Evolutionary conservation across 225 moss, liverwort and hornwort genomes (phyloP).

Genomic region (Marchantia polymorpha): DNA sequence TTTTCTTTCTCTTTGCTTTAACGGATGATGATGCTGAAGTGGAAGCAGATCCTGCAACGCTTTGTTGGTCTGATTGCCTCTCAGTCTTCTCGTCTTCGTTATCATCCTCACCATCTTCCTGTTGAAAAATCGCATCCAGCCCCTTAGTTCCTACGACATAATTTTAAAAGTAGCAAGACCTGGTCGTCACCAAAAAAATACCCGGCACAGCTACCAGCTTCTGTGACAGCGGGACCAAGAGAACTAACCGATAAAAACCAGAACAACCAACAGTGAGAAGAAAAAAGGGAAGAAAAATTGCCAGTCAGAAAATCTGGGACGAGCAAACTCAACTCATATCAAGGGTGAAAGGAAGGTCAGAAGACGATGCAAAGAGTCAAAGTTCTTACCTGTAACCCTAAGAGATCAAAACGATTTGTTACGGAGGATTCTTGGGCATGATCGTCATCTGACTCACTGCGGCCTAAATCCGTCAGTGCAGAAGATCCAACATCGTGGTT

Average conservation of each 20-base stretch:
- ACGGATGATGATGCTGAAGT: constrained; percentile 33
- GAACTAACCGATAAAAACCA: background rate
- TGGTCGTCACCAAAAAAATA: background rate
- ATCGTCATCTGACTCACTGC: constrained; percentile 57
- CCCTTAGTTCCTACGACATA: background rate
- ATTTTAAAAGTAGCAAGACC: background rate
- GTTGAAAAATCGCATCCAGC: constrained; percentile 6
- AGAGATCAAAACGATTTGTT: constrained; percentile 66
- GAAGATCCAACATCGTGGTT: constrained; percentile 42
- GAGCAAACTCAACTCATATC: background rate
- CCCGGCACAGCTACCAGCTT: background rate
- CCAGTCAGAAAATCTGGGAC: too few species aligned
- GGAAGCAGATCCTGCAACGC: constrained; percentile 39
- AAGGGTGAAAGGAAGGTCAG: background rate
- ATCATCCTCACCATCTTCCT: constrained; percentile 44
- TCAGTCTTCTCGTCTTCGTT: constrained; percentile 43
- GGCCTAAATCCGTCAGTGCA: constrained; percentile 20
- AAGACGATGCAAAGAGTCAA: background rate
- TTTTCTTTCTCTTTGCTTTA: constrained; percentile 67
- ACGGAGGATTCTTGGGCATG: constrained; percentile 39
- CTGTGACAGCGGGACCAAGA: background rate
- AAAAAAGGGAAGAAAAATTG: background rate
- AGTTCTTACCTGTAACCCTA: constrained; percentile 67
- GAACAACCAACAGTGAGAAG: background rate
- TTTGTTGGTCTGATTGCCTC: constrained; percentile 36